Base-by-base conservation (phyloP, 305 asterid species). In the Fraxinus baroniana region DNA sequence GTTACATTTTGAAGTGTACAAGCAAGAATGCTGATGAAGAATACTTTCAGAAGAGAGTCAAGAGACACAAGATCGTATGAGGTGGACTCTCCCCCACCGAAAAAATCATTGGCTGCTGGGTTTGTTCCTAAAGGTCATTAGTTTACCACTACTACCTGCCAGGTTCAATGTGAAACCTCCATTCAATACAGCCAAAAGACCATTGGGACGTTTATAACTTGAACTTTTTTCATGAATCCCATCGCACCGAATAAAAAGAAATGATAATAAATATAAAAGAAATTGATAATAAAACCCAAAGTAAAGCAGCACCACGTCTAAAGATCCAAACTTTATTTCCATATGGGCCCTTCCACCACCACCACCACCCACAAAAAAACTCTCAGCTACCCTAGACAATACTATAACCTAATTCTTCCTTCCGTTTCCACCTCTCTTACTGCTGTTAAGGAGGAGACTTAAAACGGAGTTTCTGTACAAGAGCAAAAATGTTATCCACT, bases 301-400 rank as follows among this genome's bases (percentile, higher is more conserved):
- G 28, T 30, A 41, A 44, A 2, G 57, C 36, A 55, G 52, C 74
- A 30, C n/a, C 41, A 20, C 76, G 7, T 73, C 78, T 74, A 86
- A 89, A 87, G 92, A 89, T 86, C 86, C 82, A 83, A 83, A 62
- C 26, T 84, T 83, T 85, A 39, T 57, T 82, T 60, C 80, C 83
- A 30, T 39, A 26, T 66, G 57, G 73, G 41, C 79, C 73, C 73
- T 15, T 72, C 66, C 41, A 7, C 32, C 28, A 75, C 3, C 37
- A 32, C 73, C 73, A 28, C 35, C 7, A 28, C 73, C 73, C 68
- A n/a, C 9, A 24, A 64, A 64, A 64, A 64, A 26, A 64, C 1
- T 22, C 88, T 41, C 84, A 83, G 80, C 64, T 79, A 85, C 86
- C 87, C 90, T 68, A 86, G 83, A 41, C 30, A 82, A 36, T 15